Conservation (phyloP, 345 rosid species). For the Diplotaxis tenuifolia region DNA sequence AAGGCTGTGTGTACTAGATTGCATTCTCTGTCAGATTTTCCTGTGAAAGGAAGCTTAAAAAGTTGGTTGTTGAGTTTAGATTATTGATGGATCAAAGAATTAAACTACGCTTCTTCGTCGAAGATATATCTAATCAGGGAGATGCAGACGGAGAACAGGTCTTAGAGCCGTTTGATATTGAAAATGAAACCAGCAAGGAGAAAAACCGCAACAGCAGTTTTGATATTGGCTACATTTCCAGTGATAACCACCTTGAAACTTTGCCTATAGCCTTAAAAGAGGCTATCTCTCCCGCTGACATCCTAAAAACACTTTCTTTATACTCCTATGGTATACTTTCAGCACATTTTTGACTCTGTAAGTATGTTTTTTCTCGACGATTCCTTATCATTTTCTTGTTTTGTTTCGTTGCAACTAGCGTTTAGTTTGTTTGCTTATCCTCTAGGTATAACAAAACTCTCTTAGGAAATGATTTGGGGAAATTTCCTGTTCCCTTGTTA, state of each 20-base stretch:
- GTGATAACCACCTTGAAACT: conserved; percentile 31
- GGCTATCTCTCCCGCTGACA: conserved; percentile 60
- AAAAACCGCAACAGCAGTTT: conserved; percentile 36
- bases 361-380: conserved; percentile 45
- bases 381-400: background rate
- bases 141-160: conserved; percentile 40
- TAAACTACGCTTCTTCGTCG: conserved; percentile 45
- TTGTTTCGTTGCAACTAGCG: background rate
- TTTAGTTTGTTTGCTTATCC: conserved; percentile 11
- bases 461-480: conserved; percentile 92
- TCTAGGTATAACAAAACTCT: conserved; percentile 91
- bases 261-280: conserved; percentile 40
- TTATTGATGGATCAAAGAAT: conserved; percentile 41
- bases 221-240: conserved; percentile 39
- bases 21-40: too few species aligned
- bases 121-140: conserved; percentile 31
- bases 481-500: conserved; percentile 93
- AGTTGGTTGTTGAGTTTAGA: conserved; percentile 21
- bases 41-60: too few species aligned
- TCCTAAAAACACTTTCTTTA: conserved; percentile 88
- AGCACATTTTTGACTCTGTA: conserved; percentile 99
- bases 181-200: conserved; percentile 46
- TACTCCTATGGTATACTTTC: conserved; percentile 97
- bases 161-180: conserved; percentile 48
- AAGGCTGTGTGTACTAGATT: too few species aligned